These are phyloP conservation scores for Trichoderma lentiforme DNA, from an alignment of 2,329 filamentous ascomycete genomes.

Conservation along the genomic window DNA sequence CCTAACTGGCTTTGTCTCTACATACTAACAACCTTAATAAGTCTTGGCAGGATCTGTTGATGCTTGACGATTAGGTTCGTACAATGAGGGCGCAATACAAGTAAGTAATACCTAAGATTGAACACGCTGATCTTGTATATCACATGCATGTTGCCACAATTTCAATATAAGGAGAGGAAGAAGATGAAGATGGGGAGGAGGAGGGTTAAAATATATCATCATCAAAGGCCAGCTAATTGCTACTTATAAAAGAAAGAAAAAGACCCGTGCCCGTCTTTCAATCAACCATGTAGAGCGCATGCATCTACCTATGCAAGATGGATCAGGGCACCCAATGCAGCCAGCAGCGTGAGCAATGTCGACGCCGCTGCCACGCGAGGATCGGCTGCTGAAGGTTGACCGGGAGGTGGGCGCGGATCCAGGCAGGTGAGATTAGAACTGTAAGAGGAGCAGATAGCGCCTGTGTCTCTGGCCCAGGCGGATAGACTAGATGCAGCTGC, in stretches of 20 bases:
- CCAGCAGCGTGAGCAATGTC: background rate
- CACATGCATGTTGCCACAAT: background rate
- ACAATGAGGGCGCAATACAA: too few species aligned
- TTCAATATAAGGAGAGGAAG: too few species aligned
- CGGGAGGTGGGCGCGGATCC: background rate
- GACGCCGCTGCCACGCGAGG: background rate
- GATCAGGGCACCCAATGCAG: background rate
- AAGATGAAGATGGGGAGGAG: background rate
- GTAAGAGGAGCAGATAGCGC: background rate
- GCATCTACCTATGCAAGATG: background rate
- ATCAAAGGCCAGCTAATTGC: background rate
- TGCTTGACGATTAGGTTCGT: background rate
- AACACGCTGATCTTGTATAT: background rate
- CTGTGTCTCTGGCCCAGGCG: background rate
- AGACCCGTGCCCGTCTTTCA: background rate
- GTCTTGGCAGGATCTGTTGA: background rate
- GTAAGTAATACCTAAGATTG: background rate
- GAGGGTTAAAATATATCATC: background rate
- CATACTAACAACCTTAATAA: background rate
- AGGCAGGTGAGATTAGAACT: background rate
- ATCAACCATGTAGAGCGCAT: background rate
- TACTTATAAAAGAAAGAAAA: background rate
- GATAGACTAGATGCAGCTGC: background rate
- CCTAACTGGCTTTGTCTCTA: background rate
- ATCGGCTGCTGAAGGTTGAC: background rate